Base-by-base conservation (phyloP, 2,329 filamentous ascomycete species). In the Aspergillus pseudoterreus region DNA sequence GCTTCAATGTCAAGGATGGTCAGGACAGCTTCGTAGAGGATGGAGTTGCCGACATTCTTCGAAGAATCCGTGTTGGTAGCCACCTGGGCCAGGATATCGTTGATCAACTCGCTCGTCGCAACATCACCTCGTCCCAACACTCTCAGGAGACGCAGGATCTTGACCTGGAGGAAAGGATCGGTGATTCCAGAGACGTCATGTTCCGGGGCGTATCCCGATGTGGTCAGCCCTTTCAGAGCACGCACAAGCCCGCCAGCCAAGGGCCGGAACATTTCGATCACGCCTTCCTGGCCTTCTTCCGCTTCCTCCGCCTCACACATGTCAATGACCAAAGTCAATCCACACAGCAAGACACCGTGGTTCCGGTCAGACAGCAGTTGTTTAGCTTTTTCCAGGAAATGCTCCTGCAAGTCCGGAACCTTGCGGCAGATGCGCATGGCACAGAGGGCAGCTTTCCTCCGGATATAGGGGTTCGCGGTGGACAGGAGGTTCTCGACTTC, bases 401-500 rank as follows among this genome's bases (percentile, higher is more conserved):
- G 92, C 71, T 99, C 95, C 72, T 96, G 90, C 49, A 99, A 76
- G 70, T 99, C 94, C 5, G 95, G 94, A 10, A 99, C 94, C 73
- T 99, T 99, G 63, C 91, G 87, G 75, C 92, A 96, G 79, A 99
- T 96, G 60, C 92, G 84, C 94, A 99, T 99, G 46, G 94, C 94
- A 74, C 94, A 99, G n/a, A 99, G 81, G 4, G 94, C 94, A 15
- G 94, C 94, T 78, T 99, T 99, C 62, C 94, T 84, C 63, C 94
- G 84, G 68, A 99, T 96, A 70, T 99, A 99, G n/a, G 94, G 94
- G 71, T 99, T 99, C 48, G 91, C 87, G 45, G 92, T 96, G 39
- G 91, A 88, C 58, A 99, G 78, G 45, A 97, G 84, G 55, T 82
- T 89, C 73, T 99, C 95, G 70, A 99, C 89, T 79, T 99, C 92